Percentiles rank a stretch among this genome's conserved stretches.
Evolutionary conservation across 768 basidiomycete genomes (phyloP).

Genomic region (Royoungia palumana): DNA sequence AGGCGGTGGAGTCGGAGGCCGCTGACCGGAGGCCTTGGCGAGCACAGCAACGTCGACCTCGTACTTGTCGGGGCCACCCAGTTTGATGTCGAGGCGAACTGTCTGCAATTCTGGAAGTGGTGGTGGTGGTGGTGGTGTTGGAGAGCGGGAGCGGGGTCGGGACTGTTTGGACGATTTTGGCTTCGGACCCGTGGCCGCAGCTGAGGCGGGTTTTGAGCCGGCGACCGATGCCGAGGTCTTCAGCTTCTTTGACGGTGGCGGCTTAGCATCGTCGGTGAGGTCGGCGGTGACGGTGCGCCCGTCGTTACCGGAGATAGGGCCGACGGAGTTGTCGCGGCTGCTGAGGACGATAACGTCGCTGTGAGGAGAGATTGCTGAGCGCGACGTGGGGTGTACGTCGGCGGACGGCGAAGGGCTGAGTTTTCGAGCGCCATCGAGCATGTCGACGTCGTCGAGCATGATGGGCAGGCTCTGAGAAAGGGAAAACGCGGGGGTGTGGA

Average conservation of each 20-base stretch:
- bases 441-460: slow-evolving; percentile 30
- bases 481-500: slow-evolving; percentile 9
- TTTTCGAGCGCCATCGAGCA: slow-evolving; percentile 19
- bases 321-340: slow-evolving; percentile 31
- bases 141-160: slow-evolving; percentile 50
- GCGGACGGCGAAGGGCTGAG: background rate
- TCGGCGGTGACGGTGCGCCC: slow-evolving; percentile 13
- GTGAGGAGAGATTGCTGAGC: slow-evolving; percentile 13
- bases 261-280: slow-evolving; percentile 21
- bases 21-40: slow-evolving; percentile 64
- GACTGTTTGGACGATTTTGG: slow-evolving; percentile 50
- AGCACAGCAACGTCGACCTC: slow-evolving; percentile 62
- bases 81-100: slow-evolving; percentile 61
- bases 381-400: slow-evolving; percentile 9
- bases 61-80: slow-evolving; percentile 74
- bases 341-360: slow-evolving; percentile 28
- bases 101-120: slow-evolving; percentile 54
- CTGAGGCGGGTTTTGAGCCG: slow-evolving; percentile 26
- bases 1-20: slow-evolving; percentile 52
- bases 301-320: slow-evolving; percentile 12
- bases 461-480: background rate
- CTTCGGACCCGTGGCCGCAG: slow-evolving; percentile 39
- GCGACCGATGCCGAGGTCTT: slow-evolving; percentile 23
- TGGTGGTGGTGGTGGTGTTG: slow-evolving; percentile 51
- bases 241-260: slow-evolving; percentile 30